Evolutionary conservation across 2,329 filamentous ascomycete genomes (phyloP), one percentile per base, ranked within the genome.

Genomic region (Sporothrix luriei): DNA sequence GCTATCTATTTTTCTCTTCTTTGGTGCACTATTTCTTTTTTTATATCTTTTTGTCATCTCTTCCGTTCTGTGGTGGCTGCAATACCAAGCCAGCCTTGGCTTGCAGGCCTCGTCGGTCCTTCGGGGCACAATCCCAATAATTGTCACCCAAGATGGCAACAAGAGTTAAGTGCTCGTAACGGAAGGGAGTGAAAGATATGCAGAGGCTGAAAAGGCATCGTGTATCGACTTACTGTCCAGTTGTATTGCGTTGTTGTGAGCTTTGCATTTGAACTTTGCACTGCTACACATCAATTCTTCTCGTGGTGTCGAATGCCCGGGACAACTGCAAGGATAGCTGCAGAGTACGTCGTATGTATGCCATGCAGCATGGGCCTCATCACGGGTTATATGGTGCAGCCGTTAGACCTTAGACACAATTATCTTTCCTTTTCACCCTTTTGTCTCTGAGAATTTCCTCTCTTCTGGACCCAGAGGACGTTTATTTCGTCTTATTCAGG

Each of bases 31-130:
- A 1, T 43, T 43, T 51, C 14, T 65, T 38, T n/a, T 16, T 26
- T 13, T 24, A 33, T 33, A 33, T 7, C 33, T 7, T 33, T 33
- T 33, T 33, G 6, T 33, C 5, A 7, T 33, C 33, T 4, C 9
- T 33, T 33, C 33, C 33, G 33, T 33, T 9, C 33, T 33, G 1
- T 33, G 33, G 33, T 33, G 33, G 40, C 38, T 46, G n/a, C 38
- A 19, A 16, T 62, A 46, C 38, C 46, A 16, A 26, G 38, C 38
- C n/a, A 46, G 57, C 21, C 57, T 62, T 62, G 38, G 57, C 57
- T 46, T 62, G 57, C 21, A 62, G 57, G 19, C 57, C 11, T 46
- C 40, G 6, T 62, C 38, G 21, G 57, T 46, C n/a, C 21, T 19
- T 46, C 38, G 13, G 21, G 26, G 57, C 38, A 26, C 38, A 46